phyloP scores from a whole-genome alignment of 2,329 filamentous ascomycete species.

The Fusarium sp. region DNA sequence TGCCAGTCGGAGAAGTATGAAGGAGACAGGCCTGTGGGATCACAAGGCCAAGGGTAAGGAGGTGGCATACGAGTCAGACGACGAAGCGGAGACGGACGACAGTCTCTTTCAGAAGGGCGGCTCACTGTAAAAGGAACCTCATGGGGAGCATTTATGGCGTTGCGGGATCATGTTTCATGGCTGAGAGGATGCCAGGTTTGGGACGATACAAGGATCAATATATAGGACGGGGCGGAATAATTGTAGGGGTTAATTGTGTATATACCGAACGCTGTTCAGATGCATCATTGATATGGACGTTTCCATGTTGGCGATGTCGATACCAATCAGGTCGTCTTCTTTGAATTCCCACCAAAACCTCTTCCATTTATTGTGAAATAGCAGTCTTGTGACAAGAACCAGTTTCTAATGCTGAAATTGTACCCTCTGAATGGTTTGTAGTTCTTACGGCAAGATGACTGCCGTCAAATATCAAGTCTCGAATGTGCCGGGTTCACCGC shows the following conservation, averaged over 20 bases:
- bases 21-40: slow-evolving; percentile 51
- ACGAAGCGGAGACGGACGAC: slow-evolving; percentile 49
- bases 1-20: slow-evolving; percentile 56
- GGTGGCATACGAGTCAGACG: slow-evolving; percentile 52
- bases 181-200: slow-evolving; percentile 4
- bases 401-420: neutral
- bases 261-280: slow-evolving; percentile 29
- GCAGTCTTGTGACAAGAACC: neutral
- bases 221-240: slow-evolving; percentile 34
- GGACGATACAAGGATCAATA: neutral
- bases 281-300: neutral
- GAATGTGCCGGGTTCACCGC: neutral
- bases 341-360: neutral
- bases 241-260: slow-evolving; percentile 28
- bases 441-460: neutral
- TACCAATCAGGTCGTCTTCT: neutral
- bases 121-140: slow-evolving; percentile 52
- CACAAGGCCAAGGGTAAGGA: slow-evolving; percentile 64
- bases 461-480: neutral
- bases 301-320: neutral
- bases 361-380: neutral
- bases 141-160: slow-evolving; percentile 40
- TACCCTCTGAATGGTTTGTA: neutral
- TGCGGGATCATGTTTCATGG: slow-evolving; percentile 17
- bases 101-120: slow-evolving; percentile 52